A percentile compares a stretch with the other conserved stretches of the same genome.
Evolutionary conservation across 2,329 filamentous ascomycete species (phyloP).

Genomic region (Hypoxylon sp.): DNA sequence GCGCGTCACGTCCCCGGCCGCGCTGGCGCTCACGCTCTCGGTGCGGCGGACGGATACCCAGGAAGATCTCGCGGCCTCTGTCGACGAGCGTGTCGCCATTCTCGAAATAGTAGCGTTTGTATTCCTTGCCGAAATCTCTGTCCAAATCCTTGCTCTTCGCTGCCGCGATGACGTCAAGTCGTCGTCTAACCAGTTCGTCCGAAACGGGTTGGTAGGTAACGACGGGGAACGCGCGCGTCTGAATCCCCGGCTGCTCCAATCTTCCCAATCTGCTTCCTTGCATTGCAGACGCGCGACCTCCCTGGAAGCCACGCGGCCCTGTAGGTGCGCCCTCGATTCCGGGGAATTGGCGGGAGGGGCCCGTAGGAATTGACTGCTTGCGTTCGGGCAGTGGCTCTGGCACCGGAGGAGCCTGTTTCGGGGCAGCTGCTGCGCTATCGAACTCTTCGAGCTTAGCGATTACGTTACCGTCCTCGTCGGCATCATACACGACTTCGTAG

Average conservation of each 20-base stretch:
- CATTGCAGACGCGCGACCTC: conserved; percentile 45
- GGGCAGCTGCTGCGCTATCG: conserved; percentile 47
- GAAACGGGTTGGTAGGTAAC: conserved; percentile 69
- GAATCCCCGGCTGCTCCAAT: conserved; percentile 40
- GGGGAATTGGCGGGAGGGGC: conserved; percentile 47
- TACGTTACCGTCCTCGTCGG: conserved; percentile 65
- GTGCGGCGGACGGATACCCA: conserved; percentile 71
- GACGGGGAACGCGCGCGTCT: conserved; percentile 58
- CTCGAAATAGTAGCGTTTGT: conserved; percentile 81
- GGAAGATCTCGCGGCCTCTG: conserved; percentile 76
- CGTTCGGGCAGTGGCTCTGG: conserved; percentile 44
- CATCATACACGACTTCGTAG: conserved; percentile 81
- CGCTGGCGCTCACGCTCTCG: conserved; percentile 61
- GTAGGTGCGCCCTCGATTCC: conserved; percentile 54
- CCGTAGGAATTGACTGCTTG: conserved; percentile 49
- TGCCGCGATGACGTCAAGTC: conserved; percentile 69
- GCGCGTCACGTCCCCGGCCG: conserved; percentile 52
- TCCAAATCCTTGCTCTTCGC: conserved; percentile 60
- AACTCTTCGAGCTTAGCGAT: conserved; percentile 68
- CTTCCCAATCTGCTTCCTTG: conserved; percentile 42
- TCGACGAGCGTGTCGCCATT: conserved; percentile 75
- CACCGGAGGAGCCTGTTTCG: conserved; percentile 31
- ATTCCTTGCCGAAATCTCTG: conserved; percentile 62
- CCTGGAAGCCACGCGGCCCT: conserved; percentile 57
- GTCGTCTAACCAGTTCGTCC: conserved; percentile 71